Base-by-base conservation (phyloP, 208 protist species). In the Pavlovales sp. region DNA sequence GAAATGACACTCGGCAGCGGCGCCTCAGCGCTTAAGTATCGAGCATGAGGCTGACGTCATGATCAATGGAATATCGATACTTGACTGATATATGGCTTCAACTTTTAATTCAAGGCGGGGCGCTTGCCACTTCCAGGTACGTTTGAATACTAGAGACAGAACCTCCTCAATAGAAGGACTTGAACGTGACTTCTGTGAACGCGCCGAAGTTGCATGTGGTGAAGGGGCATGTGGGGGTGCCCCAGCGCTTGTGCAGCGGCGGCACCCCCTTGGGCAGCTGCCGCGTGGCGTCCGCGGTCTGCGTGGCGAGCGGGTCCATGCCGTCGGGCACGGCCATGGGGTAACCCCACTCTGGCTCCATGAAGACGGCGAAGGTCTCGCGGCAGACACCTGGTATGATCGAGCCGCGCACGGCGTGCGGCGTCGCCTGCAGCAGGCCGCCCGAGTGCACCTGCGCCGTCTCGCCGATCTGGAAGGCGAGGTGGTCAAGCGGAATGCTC, bases 401-500 rank as follows among this genome's bases (percentile, higher is more conserved):
- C 0, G 90, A 77, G n/a, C 88, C 93, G 38, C 90, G 88, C 37
- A 95, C 93, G 30, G 76, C 88, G 47, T 95, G 93, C 80, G 93
- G 93, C 20, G 93, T 95, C 7, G 93, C 93, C 76, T 88, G 79
- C 80, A 95, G 84, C 30, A 92, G 40, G 46, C 93, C 93, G 79
- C 92, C 92, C 75, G 88, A 90, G 67, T 90, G 90, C 78, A 95
- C 91, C 84, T 94, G 92, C 42, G 92, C 88, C 42, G 88, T 89
- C 75, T 94, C 92, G 46, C 92, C 93, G 67, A 95, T 94, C 86
- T 95, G 93, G 81, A 92, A 95, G 44, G 89, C 92, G 11, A 95
- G 84, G 47, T 91, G 80, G 44, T 94, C 91, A 32, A 46, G 40
- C 47, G 77, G 81, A 41, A 91, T 90, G 82, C 41, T 38, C 36